Conservation (phyloP, 2,329 filamentous ascomycete genomes). For the Fusarium lyarnte region DNA sequence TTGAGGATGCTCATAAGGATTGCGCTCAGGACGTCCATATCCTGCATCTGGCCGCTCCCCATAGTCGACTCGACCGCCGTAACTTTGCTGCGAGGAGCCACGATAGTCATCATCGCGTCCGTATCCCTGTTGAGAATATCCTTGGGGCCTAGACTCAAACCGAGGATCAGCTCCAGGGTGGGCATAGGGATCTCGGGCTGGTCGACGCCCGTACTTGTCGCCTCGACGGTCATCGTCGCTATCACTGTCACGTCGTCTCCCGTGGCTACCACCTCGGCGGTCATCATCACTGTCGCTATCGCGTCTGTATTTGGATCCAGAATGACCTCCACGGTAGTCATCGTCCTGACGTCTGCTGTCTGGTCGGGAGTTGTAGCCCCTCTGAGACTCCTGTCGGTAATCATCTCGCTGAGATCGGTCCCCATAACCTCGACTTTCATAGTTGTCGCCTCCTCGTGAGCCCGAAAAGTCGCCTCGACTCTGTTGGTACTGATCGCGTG, state of each 20-base stretch:
- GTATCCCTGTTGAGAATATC: slow-evolving; percentile 8
- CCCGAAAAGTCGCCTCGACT: slow-evolving; percentile 16
- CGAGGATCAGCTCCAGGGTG: slow-evolving; percentile 28
- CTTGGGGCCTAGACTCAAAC: slow-evolving; percentile 16
- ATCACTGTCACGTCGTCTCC: neutral
- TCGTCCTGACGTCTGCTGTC: slow-evolving; percentile 9
- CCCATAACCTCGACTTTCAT: slow-evolving; percentile 12
- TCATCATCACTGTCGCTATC: slow-evolving; percentile 4
- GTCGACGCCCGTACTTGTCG: neutral
- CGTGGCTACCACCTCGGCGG: neutral
- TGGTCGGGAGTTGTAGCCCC: neutral
- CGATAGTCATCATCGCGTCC: slow-evolving; percentile 8
- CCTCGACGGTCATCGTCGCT: neutral
- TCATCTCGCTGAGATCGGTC: slow-evolving; percentile 5
- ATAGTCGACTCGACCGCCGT: slow-evolving; percentile 5
- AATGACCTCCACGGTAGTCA: slow-evolving; percentile 3
- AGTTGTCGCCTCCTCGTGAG: slow-evolving; percentile 1
- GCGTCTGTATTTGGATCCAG: neutral
- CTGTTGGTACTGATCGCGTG: slow-evolving; percentile 12
- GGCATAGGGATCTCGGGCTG: slow-evolving; percentile 9
- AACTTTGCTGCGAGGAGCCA: slow-evolving; percentile 7
- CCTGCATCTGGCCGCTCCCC: neutral
- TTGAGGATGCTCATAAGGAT: slow-evolving; percentile 14
- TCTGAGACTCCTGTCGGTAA: neutral
- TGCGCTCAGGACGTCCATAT: neutral